These are phyloP conservation scores for Aspergillus nomiae DNA, from an alignment of 2,329 filamentous ascomycete species.

Conservation along the genomic window DNA sequence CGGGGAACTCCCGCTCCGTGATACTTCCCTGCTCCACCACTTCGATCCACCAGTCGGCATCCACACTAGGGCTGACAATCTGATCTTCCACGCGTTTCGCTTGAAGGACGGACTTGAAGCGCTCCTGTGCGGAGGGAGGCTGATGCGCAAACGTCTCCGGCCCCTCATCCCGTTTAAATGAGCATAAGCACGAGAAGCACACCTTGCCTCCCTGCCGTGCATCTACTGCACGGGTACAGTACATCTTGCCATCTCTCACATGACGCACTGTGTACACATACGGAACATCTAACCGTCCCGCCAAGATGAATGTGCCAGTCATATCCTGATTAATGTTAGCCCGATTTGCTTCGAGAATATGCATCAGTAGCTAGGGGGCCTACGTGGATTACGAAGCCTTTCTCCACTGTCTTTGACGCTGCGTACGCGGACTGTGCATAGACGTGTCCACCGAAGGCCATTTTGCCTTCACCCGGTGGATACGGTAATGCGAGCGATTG, in stretches of 20 bases:
- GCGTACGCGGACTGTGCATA: conserved; percentile 61
- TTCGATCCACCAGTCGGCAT: conserved; percentile 40
- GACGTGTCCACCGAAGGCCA: conserved; percentile 59
- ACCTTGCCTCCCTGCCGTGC: conserved; percentile 52
- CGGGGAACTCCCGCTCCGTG: conserved; percentile 37
- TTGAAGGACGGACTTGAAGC: conserved; percentile 32
- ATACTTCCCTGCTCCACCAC: conserved; percentile 28
- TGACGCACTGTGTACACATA: conserved; percentile 55
- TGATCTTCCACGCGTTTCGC: conserved; percentile 38
- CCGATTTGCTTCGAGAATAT: not conserved
- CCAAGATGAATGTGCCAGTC: conserved; percentile 55
- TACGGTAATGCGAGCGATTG: conserved; percentile 37
- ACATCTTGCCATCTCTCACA: conserved; percentile 54
- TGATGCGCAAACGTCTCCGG: conserved; percentile 33
- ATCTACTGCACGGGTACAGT: conserved; percentile 55
- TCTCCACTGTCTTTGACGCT: conserved; percentile 55
- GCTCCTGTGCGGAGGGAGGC: conserved; percentile 28
- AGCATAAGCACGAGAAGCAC: conserved; percentile 56
- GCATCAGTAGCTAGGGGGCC: conserved; percentile 14
- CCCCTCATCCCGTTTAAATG: conserved; percentile 52
- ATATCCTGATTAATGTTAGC: conserved; percentile 43
- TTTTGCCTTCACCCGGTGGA: conserved; percentile 43
- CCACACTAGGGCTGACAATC: conserved; percentile 34
- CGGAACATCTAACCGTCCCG: conserved; percentile 49
- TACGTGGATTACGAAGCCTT: conserved; percentile 56